These are phyloP conservation scores for Xylariaceae sp. DNA, from an alignment of 2,329 filamentous ascomycete genomes.

Conservation along the genomic window DNA sequence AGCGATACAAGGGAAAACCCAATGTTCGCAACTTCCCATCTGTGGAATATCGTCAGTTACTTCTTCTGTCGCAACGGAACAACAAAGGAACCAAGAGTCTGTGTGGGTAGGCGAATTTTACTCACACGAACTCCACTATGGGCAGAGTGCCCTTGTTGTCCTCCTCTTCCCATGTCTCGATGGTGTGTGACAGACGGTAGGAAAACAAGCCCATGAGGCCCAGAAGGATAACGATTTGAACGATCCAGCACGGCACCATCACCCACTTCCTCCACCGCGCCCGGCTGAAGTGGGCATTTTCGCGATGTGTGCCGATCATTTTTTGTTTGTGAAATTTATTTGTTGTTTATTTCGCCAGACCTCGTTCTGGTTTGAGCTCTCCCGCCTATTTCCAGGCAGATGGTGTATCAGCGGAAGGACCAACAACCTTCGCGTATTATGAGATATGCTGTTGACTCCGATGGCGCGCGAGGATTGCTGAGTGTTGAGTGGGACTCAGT, in stretches of 20 bases:
- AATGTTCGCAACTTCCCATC: slow-evolving; percentile 52
- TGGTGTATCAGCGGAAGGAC: too few relatives aligned
- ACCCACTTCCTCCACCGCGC: slow-evolving; percentile 47
- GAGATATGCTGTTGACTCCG: too few relatives aligned
- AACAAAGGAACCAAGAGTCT: background rate
- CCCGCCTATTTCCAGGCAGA: too few relatives aligned
- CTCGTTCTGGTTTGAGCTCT: too few relatives aligned
- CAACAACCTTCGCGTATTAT: too few relatives aligned
- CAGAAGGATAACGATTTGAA: slow-evolving; percentile 44
- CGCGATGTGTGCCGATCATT: slow-evolving; percentile 41
- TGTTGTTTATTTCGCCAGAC: background rate
- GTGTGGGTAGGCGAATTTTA: background rate
- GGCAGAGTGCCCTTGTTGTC: slow-evolving; percentile 38
- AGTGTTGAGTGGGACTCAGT: too few relatives aligned
- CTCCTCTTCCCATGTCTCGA: slow-evolving; percentile 39
- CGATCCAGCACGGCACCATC: slow-evolving; percentile 46
- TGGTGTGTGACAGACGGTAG: slow-evolving; percentile 46
- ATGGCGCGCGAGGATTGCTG: too few relatives aligned
- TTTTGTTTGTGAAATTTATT: background rate
- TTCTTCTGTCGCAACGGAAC: background rate
- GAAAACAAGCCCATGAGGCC: slow-evolving; percentile 48
- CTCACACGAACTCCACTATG: slow-evolving; percentile 48
- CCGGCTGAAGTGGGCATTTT: slow-evolving; percentile 49
- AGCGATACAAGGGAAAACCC: slow-evolving; percentile 44
- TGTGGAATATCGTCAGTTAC: slow-evolving; percentile 24